Conservation (phyloP, 2,329 filamentous ascomycete species). For the Colletotrichum tabaci region DNA sequence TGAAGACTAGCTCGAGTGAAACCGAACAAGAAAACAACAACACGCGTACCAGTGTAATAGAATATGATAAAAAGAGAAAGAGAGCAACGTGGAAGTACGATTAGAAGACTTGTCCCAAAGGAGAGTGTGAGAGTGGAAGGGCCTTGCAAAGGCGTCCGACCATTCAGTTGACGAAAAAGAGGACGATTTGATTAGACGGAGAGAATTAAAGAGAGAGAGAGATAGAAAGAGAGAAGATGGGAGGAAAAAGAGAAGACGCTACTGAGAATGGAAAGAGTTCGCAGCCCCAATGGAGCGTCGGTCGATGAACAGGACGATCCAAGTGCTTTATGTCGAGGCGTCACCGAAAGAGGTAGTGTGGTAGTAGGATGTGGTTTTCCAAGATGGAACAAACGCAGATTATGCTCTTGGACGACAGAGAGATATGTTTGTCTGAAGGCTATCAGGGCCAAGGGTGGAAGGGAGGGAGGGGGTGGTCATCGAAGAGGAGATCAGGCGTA, state of each 20-base stretch:
- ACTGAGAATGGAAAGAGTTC: constrained; percentile 29
- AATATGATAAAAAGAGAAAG: background rate
- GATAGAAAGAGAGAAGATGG: background rate
- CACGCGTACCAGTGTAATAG: background rate
- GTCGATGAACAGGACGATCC: constrained; percentile 21
- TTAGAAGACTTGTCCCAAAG: constrained; percentile 14
- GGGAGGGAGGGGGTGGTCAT: constrained; percentile 19
- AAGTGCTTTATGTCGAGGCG: constrained; percentile 30
- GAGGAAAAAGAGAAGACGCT: constrained; percentile 15
- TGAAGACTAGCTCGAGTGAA: constrained; percentile 24
- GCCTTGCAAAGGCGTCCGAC: constrained; percentile 39
- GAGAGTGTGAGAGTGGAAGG: constrained; percentile 29
- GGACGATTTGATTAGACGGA: constrained; percentile 22
- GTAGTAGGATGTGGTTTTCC: background rate
- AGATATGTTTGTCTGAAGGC: constrained; percentile 12
- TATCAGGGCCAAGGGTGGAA: background rate
- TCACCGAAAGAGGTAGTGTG: constrained; percentile 10
- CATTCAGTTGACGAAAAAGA: constrained; percentile 20
- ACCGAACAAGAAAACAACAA: background rate
- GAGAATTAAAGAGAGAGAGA: too few species aligned
- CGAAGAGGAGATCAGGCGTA: constrained; percentile 21
- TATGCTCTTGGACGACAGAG: constrained; percentile 12
- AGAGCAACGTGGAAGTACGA: background rate
- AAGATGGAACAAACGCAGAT: background rate
- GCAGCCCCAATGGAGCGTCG: constrained; percentile 9